These are phyloP conservation scores for Adansonia gregorii DNA, from an alignment of 441 rosid genomes.

Conservation along the genomic window DNA sequence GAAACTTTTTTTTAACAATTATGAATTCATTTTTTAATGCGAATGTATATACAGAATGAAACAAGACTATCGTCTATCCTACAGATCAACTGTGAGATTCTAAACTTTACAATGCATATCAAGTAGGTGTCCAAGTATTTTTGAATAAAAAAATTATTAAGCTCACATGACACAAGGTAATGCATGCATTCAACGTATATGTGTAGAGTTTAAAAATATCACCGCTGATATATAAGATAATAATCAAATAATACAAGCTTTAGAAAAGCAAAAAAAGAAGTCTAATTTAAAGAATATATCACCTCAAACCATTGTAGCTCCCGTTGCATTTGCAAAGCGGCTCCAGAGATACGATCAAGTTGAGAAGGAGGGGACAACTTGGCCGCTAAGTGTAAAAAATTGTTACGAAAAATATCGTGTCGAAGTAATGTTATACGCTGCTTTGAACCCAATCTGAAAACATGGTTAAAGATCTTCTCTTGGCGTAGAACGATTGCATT, in stretches of 20 bases:
- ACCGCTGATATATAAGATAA: not conserved
- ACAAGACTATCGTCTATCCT: not conserved
- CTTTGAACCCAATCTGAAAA: constrained; percentile 23
- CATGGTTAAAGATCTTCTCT: constrained; percentile 38
- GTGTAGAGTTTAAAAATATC: not conserved
- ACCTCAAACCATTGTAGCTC: constrained; percentile 51
- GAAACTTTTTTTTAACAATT: not conserved
- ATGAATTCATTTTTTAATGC: not conserved
- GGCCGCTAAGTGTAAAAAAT: constrained; percentile 38
- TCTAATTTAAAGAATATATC: not conserved
- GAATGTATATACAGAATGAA: not conserved
- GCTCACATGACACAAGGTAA: too few relatives aligned
- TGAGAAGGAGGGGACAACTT: constrained; percentile 30
- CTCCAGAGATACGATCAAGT: constrained; percentile 34
- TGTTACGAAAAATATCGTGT: constrained; percentile 27
- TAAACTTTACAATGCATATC: too few relatives aligned
- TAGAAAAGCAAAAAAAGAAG: not conserved
- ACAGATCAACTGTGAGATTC: too few relatives aligned
- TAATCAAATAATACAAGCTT: not conserved
- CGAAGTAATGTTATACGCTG: constrained; percentile 26
- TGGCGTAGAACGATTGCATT: constrained; percentile 38
- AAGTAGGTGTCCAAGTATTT: too few relatives aligned
- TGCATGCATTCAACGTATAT: not conserved
- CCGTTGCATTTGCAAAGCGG: constrained; percentile 46
- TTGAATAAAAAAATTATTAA: too few relatives aligned